Evolutionary conservation across 2,329 filamentous ascomycete species (phyloP), one percentile per base, ranked within the genome.

Genomic region (Pseudogymnoascus sp.): DNA sequence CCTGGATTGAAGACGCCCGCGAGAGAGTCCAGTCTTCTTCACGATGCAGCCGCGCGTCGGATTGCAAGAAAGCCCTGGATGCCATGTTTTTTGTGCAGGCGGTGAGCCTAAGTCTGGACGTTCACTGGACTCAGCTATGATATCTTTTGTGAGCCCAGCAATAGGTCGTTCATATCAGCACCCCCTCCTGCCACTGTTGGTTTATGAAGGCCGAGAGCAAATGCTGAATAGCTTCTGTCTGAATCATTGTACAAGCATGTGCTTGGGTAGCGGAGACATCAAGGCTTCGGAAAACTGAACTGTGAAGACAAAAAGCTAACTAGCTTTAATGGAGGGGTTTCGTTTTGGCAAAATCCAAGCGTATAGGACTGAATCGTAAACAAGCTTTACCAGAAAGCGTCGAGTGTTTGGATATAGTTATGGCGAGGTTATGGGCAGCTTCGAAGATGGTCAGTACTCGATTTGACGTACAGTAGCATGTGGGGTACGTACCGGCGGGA

Each of bases 11-110:
- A 29, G 39, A 48, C 3, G 38, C 55, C 39, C 59, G 25, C 7
- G 59, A 42, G 12, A 61, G 59, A 29, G 59, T 61, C 59, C 35
- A 61, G 36, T 61, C 41, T n/a, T 61, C 59, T 21, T 61, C 59
- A 33, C 39, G 38, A 13, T 61, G 59, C 12, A 61, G 38, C 13
- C 59, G 41, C 9, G 21, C 36, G 15, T 61, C 59, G n/a, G 59
- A 33, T 15, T 55, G 48, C 10, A 55, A 13, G 48, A 55, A 55
- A 35, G 48, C n/a, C 27, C 13, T 48, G 25, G 42, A 29, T 15
- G 42, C 15, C 29, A 35, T 33, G 9, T 13, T 55, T 55, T 33
- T 55, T 3, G 29, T 33, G 17, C 5, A 17, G n/a, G 48, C 48
- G 48, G 48, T 55, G 48, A 17, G 48, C 48, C 48, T 15, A 55